phyloP scores from a whole-genome alignment of 805 yeast species.

The Candida bentonensis region DNA sequence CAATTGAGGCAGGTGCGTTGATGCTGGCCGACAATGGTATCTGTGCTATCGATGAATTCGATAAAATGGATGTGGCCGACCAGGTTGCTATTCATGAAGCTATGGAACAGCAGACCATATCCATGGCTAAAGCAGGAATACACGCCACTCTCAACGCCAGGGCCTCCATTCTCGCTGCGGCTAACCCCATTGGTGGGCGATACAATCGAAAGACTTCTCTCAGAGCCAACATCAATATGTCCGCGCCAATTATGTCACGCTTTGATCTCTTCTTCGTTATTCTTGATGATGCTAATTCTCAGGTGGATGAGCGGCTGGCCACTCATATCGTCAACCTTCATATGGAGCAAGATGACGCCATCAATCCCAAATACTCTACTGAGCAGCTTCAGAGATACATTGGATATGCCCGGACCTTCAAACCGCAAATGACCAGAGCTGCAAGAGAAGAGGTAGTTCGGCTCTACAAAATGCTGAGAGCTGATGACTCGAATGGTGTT shows the following conservation, averaged over 20 bases:
- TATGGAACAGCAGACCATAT: constrained; percentile 98
- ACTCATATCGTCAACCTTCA: constrained; percentile 87
- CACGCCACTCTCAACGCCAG: constrained; percentile 96
- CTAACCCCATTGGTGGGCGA: constrained; percentile 95
- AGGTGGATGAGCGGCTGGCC: constrained; percentile 79
- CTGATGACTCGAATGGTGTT: constrained; percentile 81
- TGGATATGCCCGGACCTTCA: constrained; percentile 83
- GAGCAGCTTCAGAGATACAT: constrained; percentile 82
- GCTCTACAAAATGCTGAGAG: constrained; percentile 72
- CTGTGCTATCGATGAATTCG: constrained; percentile 97
- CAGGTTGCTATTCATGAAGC: constrained; percentile 99
- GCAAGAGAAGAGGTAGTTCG: constrained; percentile 67
- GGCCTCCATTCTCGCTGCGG: constrained; percentile 95
- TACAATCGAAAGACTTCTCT: constrained; percentile 78
- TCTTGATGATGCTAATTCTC: constrained; percentile 86
- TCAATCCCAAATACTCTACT: constrained; percentile 76
- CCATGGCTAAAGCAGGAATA: constrained; percentile 97
- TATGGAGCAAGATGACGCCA: constrained; percentile 81
- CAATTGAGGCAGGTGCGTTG: constrained; percentile 96
- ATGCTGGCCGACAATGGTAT: constrained; percentile 98
- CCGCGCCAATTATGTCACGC: constrained; percentile 98
- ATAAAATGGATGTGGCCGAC: constrained; percentile 89
- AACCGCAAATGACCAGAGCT: constrained; percentile 71
- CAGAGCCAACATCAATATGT: constrained; percentile 80
- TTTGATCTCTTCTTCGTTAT: constrained; percentile 92